A percentile compares a stretch with the other conserved stretches of the same genome.
Evolutionary conservation across 495 filamentous ascomycete genomes (phyloP).

Genomic region (Copromyces sp.): DNA sequence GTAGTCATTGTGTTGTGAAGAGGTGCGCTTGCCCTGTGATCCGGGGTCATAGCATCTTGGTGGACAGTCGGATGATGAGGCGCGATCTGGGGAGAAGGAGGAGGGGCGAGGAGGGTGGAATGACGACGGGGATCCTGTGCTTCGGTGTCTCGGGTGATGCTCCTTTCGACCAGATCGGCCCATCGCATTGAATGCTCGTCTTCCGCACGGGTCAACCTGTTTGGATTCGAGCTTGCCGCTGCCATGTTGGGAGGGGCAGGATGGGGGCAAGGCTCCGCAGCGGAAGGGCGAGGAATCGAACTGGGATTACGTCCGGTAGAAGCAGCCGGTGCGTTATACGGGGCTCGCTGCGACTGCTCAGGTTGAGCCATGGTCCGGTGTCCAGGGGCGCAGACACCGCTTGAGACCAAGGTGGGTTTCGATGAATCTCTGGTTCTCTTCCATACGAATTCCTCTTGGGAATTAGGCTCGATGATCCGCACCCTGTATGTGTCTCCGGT

Average conservation of each 20-base stretch:
- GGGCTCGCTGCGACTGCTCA: neutral
- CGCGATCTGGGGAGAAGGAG: neutral
- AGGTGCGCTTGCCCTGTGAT: neutral
- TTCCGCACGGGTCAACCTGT: neutral
- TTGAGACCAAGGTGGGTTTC: neutral
- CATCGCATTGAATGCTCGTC: neutral
- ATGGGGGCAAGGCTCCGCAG: neutral
- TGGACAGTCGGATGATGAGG: neutral
- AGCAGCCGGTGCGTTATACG: neutral
- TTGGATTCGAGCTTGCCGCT: neutral
- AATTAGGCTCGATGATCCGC: conserved; percentile 5
- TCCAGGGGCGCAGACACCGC: neutral
- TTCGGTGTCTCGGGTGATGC: neutral
- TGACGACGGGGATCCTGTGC: neutral
- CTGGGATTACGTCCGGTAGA: neutral
- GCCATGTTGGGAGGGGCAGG: neutral
- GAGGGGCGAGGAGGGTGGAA: neutral
- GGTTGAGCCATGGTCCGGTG: neutral
- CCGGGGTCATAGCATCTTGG: conserved; percentile 6
- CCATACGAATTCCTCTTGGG: neutral
- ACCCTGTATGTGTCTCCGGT: conserved; percentile 24
- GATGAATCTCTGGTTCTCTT: neutral
- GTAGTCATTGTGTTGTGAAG: neutral
- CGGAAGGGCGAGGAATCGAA: neutral
- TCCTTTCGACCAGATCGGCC: neutral